Evolutionary conservation across 495 filamentous ascomycete genomes (phyloP), one percentile per base, ranked within the genome.

Genomic region (Hypoxylon perforatum): DNA sequence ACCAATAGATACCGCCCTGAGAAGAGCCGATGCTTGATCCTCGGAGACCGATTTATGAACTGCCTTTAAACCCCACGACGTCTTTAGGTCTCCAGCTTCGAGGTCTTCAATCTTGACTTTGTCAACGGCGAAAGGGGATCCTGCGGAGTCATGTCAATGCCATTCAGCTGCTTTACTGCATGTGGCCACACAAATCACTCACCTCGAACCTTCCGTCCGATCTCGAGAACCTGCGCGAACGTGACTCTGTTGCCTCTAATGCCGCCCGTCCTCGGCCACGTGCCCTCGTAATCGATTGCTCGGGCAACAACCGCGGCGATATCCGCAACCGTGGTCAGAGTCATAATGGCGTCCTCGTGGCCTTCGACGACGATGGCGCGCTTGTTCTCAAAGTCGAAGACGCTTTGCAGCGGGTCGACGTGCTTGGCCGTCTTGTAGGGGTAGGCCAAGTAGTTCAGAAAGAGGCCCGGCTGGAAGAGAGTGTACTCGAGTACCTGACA

Each of bases 211-310:
- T 74, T 82, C 69, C 80, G 78, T 0, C 79, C 84, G 1, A 87
- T 55, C 6, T 67, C 65, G 9, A 88, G 36, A 21, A 87, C 4
- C 42, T 86, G 54, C 4, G 61, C 55, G 11, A 84, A 42, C 0
- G 81, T 72, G 25, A 86, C 23, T 17, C 60, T 68, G 30, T 76
- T 79, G 8, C 86, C 86, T 23, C 67, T 58, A 50, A 88, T 84
- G 4, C 86, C 86, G 2, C 86, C 79, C n/a, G 78, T 57, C 14
- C 73, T 65, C 4, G 86, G 86, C 86, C 86, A 88, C 65, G 78
- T 77, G 18, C 84, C 85, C 14, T 84, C 77, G 51, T 77, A 85
- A 0, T 86, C 85, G 22, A 88, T 70, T 1, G 86, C 85, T 60
- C 55, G 45, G 41, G 75, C 79, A 0, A 90, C 78, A 0, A 86